phyloP scores from a whole-genome alignment of 2,329 filamentous ascomycete species.

The Calonectria pseudoreteaudii region DNA sequence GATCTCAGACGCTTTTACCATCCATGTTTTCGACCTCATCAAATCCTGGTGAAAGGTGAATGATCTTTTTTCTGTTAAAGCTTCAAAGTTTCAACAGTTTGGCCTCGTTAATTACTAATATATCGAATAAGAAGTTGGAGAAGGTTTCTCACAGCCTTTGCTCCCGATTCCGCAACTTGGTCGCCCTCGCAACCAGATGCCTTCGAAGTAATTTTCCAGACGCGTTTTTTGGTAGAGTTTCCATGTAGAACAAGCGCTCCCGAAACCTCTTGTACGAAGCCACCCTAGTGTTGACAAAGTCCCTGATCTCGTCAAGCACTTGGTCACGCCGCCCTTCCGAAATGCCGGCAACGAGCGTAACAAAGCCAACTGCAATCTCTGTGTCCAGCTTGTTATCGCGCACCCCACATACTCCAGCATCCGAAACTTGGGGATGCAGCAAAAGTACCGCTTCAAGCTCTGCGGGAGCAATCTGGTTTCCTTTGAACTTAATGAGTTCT shows the following conservation, averaged over 20 bases:
- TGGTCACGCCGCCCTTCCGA: neutral
- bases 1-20: neutral
- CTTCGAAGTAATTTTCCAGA: constrained; percentile 47
- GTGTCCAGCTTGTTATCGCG: constrained; percentile 37
- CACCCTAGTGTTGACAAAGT: constrained; percentile 44
- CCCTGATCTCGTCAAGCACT: constrained; percentile 32
- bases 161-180: constrained; percentile 20
- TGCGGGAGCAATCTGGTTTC: constrained; percentile 42
- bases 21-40: neutral
- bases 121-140: neutral
- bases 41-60: neutral
- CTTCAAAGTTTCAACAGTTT: neutral
- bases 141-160: constrained; percentile 21
- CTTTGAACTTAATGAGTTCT: constrained; percentile 37
- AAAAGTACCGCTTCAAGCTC: constrained; percentile 47
- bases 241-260: constrained; percentile 40
- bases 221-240: constrained; percentile 42
- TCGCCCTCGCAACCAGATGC: constrained; percentile 28
- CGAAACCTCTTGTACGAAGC: constrained; percentile 46
- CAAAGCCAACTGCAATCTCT: constrained; percentile 47
- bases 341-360: constrained; percentile 32
- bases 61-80: neutral
- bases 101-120: neutral
- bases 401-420: constrained; percentile 47
- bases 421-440: constrained; percentile 40